Evolutionary conservation across 805 yeast species (phyloP).

Genomic region (Candida sithepensis): DNA sequence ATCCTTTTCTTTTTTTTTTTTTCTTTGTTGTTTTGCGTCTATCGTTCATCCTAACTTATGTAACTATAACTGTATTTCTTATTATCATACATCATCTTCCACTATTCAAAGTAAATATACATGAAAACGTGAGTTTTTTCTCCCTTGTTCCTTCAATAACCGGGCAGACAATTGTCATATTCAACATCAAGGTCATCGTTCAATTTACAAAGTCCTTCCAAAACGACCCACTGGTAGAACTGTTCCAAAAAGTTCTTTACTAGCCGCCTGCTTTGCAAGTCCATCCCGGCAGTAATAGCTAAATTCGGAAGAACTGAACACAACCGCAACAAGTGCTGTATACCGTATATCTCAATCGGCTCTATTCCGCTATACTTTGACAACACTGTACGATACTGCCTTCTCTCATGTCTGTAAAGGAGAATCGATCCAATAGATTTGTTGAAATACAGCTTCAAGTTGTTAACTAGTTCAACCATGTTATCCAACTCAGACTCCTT

Average conservation of each 20-base stretch:
- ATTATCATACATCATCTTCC: too few species aligned
- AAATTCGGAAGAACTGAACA: conserved; percentile 79
- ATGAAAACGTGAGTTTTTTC: too few species aligned
- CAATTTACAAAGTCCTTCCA: conserved; percentile 31
- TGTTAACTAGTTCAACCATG: conserved; percentile 63
- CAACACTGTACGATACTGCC: conserved; percentile 58
- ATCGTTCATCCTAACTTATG: background rate
- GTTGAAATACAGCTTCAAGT: conserved; percentile 72
- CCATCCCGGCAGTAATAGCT: conserved; percentile 78
- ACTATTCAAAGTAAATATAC: background rate
- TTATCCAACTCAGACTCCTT: conserved; percentile 43
- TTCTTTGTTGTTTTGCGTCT: background rate
- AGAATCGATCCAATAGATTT: conserved; percentile 64
- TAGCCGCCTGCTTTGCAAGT: conserved; percentile 59
- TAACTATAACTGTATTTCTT: background rate
- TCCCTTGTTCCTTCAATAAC: background rate
- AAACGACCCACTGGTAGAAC: conserved; percentile 49
- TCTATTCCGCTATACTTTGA: conserved; percentile 21
- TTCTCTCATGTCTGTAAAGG: conserved; percentile 72
- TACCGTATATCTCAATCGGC: conserved; percentile 59
- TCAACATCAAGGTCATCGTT: conserved; percentile 1
- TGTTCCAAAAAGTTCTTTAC: conserved; percentile 53
- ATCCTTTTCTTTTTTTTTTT: background rate
- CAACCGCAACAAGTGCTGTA: conserved; percentile 76
- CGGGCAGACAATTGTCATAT: conserved; percentile 50